Percentiles rank a stretch among this genome's conserved stretches.
Conservation (phyloP, 495 filamentous ascomycete species). For the Cercophora samala region DNA sequence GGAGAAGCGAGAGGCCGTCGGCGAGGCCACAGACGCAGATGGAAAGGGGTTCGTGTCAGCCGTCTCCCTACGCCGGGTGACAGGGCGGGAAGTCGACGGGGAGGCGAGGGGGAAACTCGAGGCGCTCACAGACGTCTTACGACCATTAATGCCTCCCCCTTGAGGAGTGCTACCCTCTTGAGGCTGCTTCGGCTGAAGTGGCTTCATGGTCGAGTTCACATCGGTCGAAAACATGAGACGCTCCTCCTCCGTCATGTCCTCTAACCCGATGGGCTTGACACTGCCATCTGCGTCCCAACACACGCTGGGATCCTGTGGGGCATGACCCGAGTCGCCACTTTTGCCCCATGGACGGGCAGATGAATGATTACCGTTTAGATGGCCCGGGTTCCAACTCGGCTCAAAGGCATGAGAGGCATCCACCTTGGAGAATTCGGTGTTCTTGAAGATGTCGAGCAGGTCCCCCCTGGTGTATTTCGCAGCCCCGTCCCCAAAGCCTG, state of each 20-base stretch:
- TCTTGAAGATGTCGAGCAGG: constrained; percentile 68
- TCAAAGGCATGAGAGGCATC: constrained; percentile 66
- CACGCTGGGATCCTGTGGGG: constrained; percentile 56
- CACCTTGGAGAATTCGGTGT: constrained; percentile 56
- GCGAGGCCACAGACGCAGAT: constrained; percentile 45
- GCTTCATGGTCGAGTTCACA: constrained; percentile 91
- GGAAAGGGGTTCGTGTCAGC: constrained; percentile 71
- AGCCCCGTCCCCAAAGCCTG: constrained; percentile 36
- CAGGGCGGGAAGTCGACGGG: constrained; percentile 66
- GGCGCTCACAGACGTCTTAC: constrained; percentile 73
- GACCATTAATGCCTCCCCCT: constrained; percentile 50
- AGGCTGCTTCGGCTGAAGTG: constrained; percentile 58
- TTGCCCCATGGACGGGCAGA: constrained; percentile 70
- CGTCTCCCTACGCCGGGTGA: constrained; percentile 80
- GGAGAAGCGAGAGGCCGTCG: constrained; percentile 48
- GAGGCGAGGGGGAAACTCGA: constrained; percentile 51
- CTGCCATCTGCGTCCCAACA: constrained; percentile 85
- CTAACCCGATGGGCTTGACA: constrained; percentile 67
- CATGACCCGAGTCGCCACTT: constrained; percentile 62
- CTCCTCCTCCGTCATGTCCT: constrained; percentile 78
- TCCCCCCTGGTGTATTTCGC: constrained; percentile 75
- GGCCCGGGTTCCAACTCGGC: constrained; percentile 71
- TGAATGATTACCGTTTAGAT: constrained; percentile 53
- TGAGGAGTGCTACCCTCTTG: constrained; percentile 62
- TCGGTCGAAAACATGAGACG: constrained; percentile 78